Evolutionary conservation across 495 filamentous ascomycete genomes (phyloP), one percentile per base, ranked within the genome.

Genomic region (Xeromyces bisporus): DNA sequence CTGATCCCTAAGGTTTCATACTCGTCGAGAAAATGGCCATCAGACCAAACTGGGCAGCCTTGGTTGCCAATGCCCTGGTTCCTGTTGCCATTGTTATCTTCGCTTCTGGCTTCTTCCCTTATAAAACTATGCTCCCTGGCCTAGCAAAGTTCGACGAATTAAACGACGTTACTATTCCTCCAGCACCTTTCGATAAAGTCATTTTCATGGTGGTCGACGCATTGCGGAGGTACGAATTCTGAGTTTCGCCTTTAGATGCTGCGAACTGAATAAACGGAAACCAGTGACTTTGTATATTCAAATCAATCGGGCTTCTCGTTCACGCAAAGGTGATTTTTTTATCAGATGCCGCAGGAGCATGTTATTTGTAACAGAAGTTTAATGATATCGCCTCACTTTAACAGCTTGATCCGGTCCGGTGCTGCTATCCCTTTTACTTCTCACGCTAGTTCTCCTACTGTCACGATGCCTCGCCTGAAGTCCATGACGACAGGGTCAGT

Each of bases 161-260:
- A 15, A 55, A 53, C 6, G 53, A 67, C 46, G 33, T 44, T 36
- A 42, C 37, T 15, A 31, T 32, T 7, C 47, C 62, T 2, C 56
- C 67, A 26, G 66, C 77, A 14, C 64, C 73, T 2, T 99, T 99
- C 51, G 74, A 94, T 42, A 85, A 75, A 42, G 61, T 96, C 30
- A 64, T 99, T 29, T 92, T 99, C 53, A 94, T 99, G 87, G 89
- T 99, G 6, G 71, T 99, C 6, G 89, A 99, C 68, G 86, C 89
- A 20, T 56, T 96, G 42, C 64, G 86, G 47, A 93, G 83, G 84
- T 93, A 63, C 15, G 36, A 31, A 32, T 23, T 15, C 28, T 12
- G 28, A 36, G 16, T 26, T 10, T 15, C 29, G 15, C 8, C 12
- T 2, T 18, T 28, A 28, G 15, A 26, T 26, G 18, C 18, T 15